These are phyloP conservation scores for Cyanodermella asteris DNA, from an alignment of 2,329 filamentous ascomycete genomes.

Conservation along the genomic window DNA sequence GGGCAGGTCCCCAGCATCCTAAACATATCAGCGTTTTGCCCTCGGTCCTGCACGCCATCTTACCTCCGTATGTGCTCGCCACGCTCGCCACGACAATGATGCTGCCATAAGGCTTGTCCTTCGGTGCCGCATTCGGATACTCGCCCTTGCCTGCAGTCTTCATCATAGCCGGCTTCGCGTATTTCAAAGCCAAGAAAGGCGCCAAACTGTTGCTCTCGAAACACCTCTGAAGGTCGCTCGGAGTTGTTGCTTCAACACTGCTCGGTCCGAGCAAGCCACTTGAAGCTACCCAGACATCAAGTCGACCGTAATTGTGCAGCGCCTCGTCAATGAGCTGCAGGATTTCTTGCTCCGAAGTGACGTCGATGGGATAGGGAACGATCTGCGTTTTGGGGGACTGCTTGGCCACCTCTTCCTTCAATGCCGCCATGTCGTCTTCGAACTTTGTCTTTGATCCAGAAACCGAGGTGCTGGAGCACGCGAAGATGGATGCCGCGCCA, in stretches of 20 bases:
- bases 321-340: conserved; percentile 40
- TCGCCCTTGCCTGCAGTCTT: conserved; percentile 31
- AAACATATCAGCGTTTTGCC: not conserved
- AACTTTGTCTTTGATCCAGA: too few relatives aligned
- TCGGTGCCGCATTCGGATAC: conserved; percentile 39
- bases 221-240: conserved; percentile 31
- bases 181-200: conserved; percentile 43
- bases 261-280: conserved; percentile 35
- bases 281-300: conserved; percentile 39
- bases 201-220: conserved; percentile 40
- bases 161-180: conserved; percentile 40
- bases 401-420: too few relatives aligned
- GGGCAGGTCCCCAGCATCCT: conserved; percentile 36
- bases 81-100: conserved; percentile 40
- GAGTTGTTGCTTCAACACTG: conserved; percentile 33
- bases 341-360: conserved; percentile 37
- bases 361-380: conserved; percentile 38
- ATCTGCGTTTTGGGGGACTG: conserved; percentile 32
- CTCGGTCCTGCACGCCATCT: conserved; percentile 1
- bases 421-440: too few relatives aligned
- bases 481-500: conserved; percentile 42
- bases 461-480: conserved; percentile 5
- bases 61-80: conserved; percentile 32
- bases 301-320: conserved; percentile 35
- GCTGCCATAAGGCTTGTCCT: conserved; percentile 36